These are phyloP conservation scores for Saccharum officinarum DNA, from an alignment of 176 grass and related monocot species.

Conservation along the genomic window DNA sequence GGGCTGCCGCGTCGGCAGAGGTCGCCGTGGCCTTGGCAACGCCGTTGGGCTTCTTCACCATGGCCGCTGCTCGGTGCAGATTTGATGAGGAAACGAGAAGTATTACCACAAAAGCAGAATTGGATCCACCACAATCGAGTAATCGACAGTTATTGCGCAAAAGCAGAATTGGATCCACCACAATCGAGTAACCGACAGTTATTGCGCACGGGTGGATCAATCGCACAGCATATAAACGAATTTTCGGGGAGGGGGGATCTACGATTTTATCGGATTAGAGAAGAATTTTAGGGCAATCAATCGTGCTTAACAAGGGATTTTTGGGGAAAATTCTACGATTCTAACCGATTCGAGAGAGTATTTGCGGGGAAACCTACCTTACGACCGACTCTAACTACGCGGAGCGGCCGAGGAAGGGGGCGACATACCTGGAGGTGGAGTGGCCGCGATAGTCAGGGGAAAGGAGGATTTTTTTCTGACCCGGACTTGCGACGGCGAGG, in stretches of 20 bases:
- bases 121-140: neutral
- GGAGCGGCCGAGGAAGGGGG: neutral
- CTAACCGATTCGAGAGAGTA: neutral
- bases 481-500: neutral
- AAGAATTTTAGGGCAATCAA: too few relatives aligned
- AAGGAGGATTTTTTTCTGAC: neutral
- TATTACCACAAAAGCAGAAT: neutral
- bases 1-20: neutral
- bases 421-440: neutral
- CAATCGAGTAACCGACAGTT: neutral
- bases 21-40: constrained; percentile 13
- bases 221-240: neutral
- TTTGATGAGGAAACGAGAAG: constrained; percentile 24
- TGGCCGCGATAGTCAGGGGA: neutral
- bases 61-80: constrained; percentile 2
- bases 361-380: neutral
- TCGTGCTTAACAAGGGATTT: too few relatives aligned
- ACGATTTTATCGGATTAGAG: neutral
- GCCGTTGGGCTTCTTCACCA: constrained; percentile 33
- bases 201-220: neutral
- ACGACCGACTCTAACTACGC: too few relatives aligned
- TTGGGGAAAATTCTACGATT: neutral
- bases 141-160: neutral
- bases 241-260: neutral
- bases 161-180: neutral